Conservation (phyloP, 2,329 filamentous ascomycete genomes). For the Westerdykella ornata region DNA sequence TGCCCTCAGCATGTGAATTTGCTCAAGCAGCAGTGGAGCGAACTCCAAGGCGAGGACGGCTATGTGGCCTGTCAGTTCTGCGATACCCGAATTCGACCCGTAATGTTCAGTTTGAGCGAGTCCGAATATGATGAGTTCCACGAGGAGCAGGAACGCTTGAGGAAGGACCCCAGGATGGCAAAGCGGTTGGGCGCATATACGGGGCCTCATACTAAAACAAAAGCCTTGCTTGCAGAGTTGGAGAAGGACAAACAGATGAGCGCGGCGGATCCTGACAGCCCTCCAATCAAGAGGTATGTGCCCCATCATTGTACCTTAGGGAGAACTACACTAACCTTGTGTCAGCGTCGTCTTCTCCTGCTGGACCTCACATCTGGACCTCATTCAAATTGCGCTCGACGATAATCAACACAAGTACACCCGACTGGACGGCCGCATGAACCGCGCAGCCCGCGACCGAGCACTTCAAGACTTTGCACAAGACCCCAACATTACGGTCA, state of each 20-base stretch:
- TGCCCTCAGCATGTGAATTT: slow-evolving; percentile 65
- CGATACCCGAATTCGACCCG: slow-evolving; percentile 54
- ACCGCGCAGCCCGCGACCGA: slow-evolving; percentile 61
- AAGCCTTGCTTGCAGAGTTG: slow-evolving; percentile 70
- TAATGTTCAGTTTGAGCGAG: slow-evolving; percentile 63
- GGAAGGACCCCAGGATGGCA: slow-evolving; percentile 48
- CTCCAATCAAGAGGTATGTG: slow-evolving; percentile 64
- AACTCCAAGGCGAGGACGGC: slow-evolving; percentile 37
- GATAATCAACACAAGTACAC: slow-evolving; percentile 60
- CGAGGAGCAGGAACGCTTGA: slow-evolving; percentile 52
- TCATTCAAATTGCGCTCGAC: slow-evolving; percentile 76
- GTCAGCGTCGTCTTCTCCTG: slow-evolving; percentile 78
- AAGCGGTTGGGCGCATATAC: slow-evolving; percentile 63
- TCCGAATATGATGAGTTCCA: slow-evolving; percentile 46
- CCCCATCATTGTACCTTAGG: neutral
- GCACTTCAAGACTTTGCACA: slow-evolving; percentile 74
- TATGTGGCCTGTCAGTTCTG: slow-evolving; percentile 63
- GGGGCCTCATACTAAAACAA: slow-evolving; percentile 89
- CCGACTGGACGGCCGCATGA: slow-evolving; percentile 89
- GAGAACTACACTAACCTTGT: slow-evolving; percentile 7
- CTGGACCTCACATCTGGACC: slow-evolving; percentile 92
- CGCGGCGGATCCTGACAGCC: slow-evolving; percentile 54
- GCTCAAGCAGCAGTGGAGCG: slow-evolving; percentile 51
- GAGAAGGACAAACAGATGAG: slow-evolving; percentile 58
- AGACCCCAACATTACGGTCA: slow-evolving; percentile 64